phyloP scores from a whole-genome alignment of 2,329 filamentous ascomycete genomes.

The Leptographium galeiforme region DNA sequence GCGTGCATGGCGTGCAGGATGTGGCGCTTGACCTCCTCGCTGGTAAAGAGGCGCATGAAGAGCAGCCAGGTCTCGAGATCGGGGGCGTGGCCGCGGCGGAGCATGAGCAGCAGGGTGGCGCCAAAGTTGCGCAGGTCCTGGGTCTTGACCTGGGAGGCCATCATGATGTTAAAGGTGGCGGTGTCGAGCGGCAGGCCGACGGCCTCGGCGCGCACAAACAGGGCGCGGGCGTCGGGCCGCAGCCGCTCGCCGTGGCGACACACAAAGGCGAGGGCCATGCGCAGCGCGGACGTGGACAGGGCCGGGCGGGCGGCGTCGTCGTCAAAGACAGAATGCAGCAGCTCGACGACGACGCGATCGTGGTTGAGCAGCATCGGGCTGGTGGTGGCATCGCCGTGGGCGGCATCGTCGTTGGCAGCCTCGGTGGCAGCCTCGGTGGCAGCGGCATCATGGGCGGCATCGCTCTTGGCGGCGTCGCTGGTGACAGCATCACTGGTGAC shows the following conservation, averaged over 20 bases:
- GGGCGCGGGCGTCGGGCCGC: constrained; percentile 15
- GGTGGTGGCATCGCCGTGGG: neutral
- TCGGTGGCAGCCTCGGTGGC: neutral
- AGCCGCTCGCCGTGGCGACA: constrained; percentile 14
- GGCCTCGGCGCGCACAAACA: constrained; percentile 24
- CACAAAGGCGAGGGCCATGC: constrained; percentile 30
- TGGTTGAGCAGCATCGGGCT: constrained; percentile 15
- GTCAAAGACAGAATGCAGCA: constrained; percentile 26
- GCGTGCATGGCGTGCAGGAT: constrained; percentile 33
- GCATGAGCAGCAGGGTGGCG: constrained; percentile 27
- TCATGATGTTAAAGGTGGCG: constrained; percentile 33
- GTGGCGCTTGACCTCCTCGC: constrained; percentile 38
- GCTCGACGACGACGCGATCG: constrained; percentile 22
- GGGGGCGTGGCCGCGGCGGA: constrained; percentile 22
- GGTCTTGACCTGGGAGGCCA: constrained; percentile 25
- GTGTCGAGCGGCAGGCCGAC: constrained; percentile 29
- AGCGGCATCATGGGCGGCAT: too few species aligned
- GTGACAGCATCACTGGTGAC: too few species aligned
- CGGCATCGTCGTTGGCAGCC: neutral
- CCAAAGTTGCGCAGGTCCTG: constrained; percentile 30
- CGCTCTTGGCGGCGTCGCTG: neutral
- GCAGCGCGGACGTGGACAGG: constrained; percentile 27
- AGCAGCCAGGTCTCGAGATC: constrained; percentile 34
- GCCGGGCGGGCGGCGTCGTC: constrained; percentile 19
- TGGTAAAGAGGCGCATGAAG: constrained; percentile 40